Conservation (phyloP, 2,329 filamentous ascomycete species). For the Sporothrix brunneoviolacea region DNA sequence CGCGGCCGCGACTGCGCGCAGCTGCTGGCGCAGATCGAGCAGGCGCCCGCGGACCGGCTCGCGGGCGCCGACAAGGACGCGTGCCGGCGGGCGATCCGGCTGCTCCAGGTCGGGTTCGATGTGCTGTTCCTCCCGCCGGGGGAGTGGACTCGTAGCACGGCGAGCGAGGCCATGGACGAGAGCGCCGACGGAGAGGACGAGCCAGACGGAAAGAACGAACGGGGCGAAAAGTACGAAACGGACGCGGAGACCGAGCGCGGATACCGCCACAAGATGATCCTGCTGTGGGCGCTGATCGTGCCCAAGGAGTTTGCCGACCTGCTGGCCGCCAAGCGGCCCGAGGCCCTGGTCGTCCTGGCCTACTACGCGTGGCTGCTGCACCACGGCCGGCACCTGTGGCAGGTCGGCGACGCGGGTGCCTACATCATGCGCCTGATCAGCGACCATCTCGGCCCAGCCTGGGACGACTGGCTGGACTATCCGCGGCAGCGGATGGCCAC, state of each 20-base stretch:
- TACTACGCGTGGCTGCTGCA: slow-evolving; percentile 26
- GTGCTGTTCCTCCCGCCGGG: slow-evolving; percentile 14
- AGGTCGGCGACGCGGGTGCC: slow-evolving; percentile 21
- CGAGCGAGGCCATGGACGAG: not conserved
- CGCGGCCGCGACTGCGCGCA: slow-evolving; percentile 22
- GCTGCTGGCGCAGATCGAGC: slow-evolving; percentile 20
- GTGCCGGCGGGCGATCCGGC: slow-evolving; percentile 23
- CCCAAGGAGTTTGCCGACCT: slow-evolving; percentile 22
- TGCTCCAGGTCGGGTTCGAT: slow-evolving; percentile 23
- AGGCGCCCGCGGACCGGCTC: slow-evolving; percentile 11
- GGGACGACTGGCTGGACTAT: slow-evolving; percentile 17
- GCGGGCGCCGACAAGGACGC: slow-evolving; percentile 20
- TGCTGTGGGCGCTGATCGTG: slow-evolving; percentile 23
- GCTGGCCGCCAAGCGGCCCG: slow-evolving; percentile 19
- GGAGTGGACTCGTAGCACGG: no score
- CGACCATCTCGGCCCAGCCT: slow-evolving; percentile 14
- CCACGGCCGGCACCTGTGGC: slow-evolving; percentile 23
- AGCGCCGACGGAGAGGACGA: not conserved
- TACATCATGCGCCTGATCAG: slow-evolving; percentile 15
- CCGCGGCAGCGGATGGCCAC: slow-evolving; percentile 11
- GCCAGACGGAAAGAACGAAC: not conserved
- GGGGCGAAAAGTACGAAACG: not conserved
- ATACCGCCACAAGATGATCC: slow-evolving; percentile 22
- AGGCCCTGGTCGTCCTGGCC: slow-evolving; percentile 23
- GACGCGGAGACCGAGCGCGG: not conserved